Base-by-base conservation (phyloP, 345 rosid species). In the Pseudoturritis turrita region DNA sequence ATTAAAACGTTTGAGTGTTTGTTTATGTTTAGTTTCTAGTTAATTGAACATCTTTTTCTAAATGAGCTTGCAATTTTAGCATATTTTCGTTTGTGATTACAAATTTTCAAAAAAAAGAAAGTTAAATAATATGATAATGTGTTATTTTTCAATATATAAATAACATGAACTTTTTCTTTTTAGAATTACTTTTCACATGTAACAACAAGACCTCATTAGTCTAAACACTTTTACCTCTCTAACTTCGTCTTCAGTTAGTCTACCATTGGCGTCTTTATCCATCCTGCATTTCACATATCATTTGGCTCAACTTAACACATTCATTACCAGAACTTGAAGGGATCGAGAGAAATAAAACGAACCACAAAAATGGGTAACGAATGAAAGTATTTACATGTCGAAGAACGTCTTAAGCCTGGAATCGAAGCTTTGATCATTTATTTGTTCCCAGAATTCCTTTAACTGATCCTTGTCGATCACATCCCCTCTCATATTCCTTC, bases 251-350 rank as follows among this genome's bases (percentile, higher is more conserved):
- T 85, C 87, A 1, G 89, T 83, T 28, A 89, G 77, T 76, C 83
- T 81, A 14, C 95, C 95, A 82, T 88, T 83, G 7, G 82, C 87
- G 67, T 88, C 85, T 78, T 86, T 86, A 75, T 88, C 95, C 73
- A 89, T 90, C 90, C 95, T 86, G 83, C 59, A 36, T 18, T 54
- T 19, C 7, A 46, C 33, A 65, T 26, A 56, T 7, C 37, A 10
- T n/a, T 43, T 21, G 62, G 11, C 54, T 62, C 10, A 62, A 62
- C 14, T 22, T 45, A 36, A 28, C 15, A 28, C 15, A 62, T 49
- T 43, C 15, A 15, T 45, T 2, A 61, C 41, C 46, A 53, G 17
- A 31, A 54, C 9, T 54, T 44, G 21, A 22, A 43, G 31, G 70
- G 71, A 19, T 36, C 47, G 11, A 21, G 10, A 33, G n/a, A 45